These are phyloP conservation scores for Mikania micrantha DNA, from an alignment of 129 eudicot species.

Conservation along the genomic window DNA sequence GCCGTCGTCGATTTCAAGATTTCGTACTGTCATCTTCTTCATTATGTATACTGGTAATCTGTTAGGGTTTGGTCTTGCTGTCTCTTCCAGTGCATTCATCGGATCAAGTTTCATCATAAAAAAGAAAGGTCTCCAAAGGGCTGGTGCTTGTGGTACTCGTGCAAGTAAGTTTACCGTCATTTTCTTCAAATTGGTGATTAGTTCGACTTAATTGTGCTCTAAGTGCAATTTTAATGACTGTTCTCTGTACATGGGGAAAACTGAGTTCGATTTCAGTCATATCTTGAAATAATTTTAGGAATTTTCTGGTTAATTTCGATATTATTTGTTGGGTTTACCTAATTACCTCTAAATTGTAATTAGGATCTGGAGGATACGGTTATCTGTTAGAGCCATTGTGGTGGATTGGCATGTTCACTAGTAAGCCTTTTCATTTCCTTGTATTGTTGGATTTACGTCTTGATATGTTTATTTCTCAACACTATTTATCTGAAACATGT, in stretches of 20 bases:
- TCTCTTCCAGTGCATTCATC: slow-evolving; percentile 80
- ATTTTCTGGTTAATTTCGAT: neutral
- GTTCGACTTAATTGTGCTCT: neutral
- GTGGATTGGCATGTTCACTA: slow-evolving; percentile 96
- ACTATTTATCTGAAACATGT: neutral
- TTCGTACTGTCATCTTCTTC: slow-evolving; percentile 9
- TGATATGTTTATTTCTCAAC: neutral
- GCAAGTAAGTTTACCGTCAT: slow-evolving; percentile 44
- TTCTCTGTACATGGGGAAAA: neutral
- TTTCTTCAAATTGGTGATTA: neutral
- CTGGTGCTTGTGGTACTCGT: slow-evolving; percentile 71
- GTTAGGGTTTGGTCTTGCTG: slow-evolving; percentile 77
- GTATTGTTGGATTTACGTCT: neutral
- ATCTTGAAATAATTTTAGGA: neutral
- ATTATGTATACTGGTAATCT: slow-evolving; percentile 61
- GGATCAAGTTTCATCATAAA: slow-evolving; percentile 92
- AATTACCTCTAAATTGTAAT: neutral
- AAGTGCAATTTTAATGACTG: neutral
- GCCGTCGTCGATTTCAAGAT: neutral
- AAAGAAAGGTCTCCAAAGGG: slow-evolving; percentile 88
- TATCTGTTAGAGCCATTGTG: slow-evolving; percentile 79
- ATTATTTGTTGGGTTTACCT: neutral
- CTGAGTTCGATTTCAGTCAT: neutral
- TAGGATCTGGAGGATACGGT: slow-evolving; percentile 94
- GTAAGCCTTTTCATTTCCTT: slow-evolving; percentile 40